Evolutionary conservation across 495 filamentous ascomycete species (phyloP), one percentile per base, ranked within the genome.

Genomic region (Oleoguttula mirabilis): DNA sequence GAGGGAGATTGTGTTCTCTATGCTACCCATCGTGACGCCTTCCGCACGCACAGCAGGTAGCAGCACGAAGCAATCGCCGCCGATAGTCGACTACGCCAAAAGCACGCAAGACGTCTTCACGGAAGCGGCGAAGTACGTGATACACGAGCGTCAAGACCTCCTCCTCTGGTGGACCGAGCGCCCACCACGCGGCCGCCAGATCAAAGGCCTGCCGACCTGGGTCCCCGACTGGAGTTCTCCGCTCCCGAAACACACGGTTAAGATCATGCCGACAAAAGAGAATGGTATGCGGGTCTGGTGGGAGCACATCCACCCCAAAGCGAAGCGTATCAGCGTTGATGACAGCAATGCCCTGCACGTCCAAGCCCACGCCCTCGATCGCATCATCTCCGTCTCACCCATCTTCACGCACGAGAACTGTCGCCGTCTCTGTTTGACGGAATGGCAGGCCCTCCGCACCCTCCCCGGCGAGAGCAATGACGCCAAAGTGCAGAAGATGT

Each of bases 201-300:
- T 35, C 7, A 6, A 10, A 10, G 32, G 32, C 19, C 32, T 35
- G 8, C 32, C 32, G 6, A 35, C 7, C 16, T 35, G 32, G 32
- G 32, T 35, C 6, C 32, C 32, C 16, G 32, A 35, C 32, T 35
- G 32, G 32, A 35, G 12, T 19, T 10, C 32, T 7, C 10, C 10
- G 16, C 32, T 10, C 6, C 32, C 32, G 7, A 35, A 35, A 15
- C 7, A 7, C 10, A 7, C 32, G 8, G 32, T 35, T 15, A 35
- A 35, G 16, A 15, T 35, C 7, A 15, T 35, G 32, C 32, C 32
- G 12, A 21, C 12, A 10, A 10, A 14, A 6, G 16, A 21, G 12
- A 35, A 35, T 15, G 32, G 32, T 15, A 35, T 35, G 32, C 32
- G 32, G 7, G 10, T 10, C 12, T 35, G 32, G 32, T 35, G 32